Conservation (phyloP, 306 rosid genomes). For the Styphnolobium japonicum region DNA sequence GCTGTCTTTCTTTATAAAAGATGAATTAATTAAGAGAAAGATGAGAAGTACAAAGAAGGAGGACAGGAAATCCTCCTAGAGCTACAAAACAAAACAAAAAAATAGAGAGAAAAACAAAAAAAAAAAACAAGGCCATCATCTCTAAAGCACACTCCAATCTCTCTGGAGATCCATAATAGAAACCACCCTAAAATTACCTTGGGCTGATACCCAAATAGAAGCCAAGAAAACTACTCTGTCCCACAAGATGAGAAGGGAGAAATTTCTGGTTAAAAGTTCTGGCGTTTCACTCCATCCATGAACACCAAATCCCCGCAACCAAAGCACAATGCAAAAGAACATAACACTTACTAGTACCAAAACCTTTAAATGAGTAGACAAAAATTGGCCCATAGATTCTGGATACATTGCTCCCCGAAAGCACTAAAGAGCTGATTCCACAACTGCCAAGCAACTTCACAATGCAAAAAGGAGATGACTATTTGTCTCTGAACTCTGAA, state of each 20-base stretch:
- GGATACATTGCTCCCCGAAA: not conserved
- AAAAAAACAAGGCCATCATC: not conserved
- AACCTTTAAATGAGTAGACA: not conserved
- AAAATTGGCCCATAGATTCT: not conserved
- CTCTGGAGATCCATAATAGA: not conserved
- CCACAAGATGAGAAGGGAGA: not conserved
- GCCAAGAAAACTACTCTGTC: not conserved
- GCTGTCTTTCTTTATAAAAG: not conserved
- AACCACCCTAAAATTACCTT: not conserved
- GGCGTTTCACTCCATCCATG: not conserved
- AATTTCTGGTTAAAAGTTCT: not conserved
- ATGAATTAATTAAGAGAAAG: not conserved
- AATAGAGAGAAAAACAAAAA: not conserved
- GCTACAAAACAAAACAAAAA: not conserved
- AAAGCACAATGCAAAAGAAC: not conserved
- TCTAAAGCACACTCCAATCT: not conserved
- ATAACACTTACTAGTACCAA: not conserved
- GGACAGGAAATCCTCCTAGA: not conserved
- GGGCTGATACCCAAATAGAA: not conserved
- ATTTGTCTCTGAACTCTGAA: too few species aligned
- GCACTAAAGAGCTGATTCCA: too few species aligned
- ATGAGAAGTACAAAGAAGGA: not conserved
- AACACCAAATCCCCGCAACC: not conserved
- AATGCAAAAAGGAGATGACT: not conserved
- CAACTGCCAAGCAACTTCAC: not conserved